Evolutionary conservation across 495 filamentous ascomycete species (phyloP).

Genomic region (Penicillium robsamsonii): DNA sequence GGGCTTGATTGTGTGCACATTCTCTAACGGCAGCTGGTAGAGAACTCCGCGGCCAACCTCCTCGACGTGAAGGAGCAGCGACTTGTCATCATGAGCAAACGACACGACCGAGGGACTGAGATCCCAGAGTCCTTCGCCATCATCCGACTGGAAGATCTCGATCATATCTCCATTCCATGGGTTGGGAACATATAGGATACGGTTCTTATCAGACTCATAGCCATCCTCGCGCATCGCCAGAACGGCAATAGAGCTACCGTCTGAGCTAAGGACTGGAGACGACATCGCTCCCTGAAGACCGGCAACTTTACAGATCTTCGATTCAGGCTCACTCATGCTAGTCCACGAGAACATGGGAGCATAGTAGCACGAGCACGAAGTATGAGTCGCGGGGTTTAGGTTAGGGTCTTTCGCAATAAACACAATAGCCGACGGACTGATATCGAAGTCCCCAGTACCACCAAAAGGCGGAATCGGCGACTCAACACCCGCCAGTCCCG

Average conservation of each 20-base stretch:
- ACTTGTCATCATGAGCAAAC: slow-evolving; percentile 64
- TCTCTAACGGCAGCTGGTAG: slow-evolving; percentile 58
- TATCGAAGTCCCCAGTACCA: slow-evolving; percentile 58
- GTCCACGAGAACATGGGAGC: slow-evolving; percentile 60
- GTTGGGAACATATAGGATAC: slow-evolving; percentile 66
- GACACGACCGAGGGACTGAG: slow-evolving; percentile 61
- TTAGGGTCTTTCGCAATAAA: slow-evolving; percentile 85
- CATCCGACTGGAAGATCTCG: slow-evolving; percentile 60
- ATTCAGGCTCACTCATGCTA: slow-evolving; percentile 48
- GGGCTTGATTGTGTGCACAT: slow-evolving; percentile 50
- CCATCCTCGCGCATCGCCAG: slow-evolving; percentile 74
- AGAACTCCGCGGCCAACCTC: slow-evolving; percentile 60
- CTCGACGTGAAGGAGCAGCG: slow-evolving; percentile 66
- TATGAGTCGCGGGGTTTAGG: slow-evolving; percentile 74
- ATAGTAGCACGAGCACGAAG: slow-evolving; percentile 64
- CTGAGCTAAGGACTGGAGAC: slow-evolving; percentile 71
- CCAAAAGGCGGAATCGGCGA: slow-evolving; percentile 60
- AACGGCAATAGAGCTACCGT: slow-evolving; percentile 73
- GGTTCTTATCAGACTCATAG: slow-evolving; percentile 87
- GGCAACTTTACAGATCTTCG: slow-evolving; percentile 37
- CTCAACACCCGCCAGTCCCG: slow-evolving; percentile 45
- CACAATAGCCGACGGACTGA: slow-evolving; percentile 57
- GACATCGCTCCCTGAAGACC: slow-evolving; percentile 68
- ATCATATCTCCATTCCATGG: slow-evolving; percentile 54
- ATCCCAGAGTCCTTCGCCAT: slow-evolving; percentile 67